A percentile compares a stretch with the other conserved stretches of the same genome.
phyloP scores from a whole-genome alignment of 2,329 filamentous ascomycete genomes.

The Incumbomyces delicatus region DNA sequence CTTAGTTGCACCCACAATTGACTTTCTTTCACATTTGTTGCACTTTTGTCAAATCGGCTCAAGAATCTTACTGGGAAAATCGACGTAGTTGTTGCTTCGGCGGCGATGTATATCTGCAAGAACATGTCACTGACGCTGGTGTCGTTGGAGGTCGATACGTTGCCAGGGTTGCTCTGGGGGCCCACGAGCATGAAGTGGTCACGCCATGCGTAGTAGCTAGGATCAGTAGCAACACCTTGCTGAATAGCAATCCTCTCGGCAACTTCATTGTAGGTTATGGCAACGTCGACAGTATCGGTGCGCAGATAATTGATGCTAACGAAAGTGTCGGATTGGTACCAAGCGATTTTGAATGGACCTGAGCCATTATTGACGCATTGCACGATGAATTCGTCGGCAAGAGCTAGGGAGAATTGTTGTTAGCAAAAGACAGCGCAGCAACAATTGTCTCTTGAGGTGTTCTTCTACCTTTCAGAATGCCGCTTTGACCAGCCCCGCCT shows the following conservation, averaged over 20 bases:
- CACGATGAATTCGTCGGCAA: conserved; percentile 32
- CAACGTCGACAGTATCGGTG: conserved; percentile 32
- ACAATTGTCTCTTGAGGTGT: not conserved
- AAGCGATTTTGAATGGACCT: conserved; percentile 33
- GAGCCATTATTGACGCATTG: conserved; percentile 19
- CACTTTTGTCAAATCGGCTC: conserved; percentile 37
- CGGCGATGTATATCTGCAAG: conserved; percentile 21
- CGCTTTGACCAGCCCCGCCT: conserved; percentile 26
- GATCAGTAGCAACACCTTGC: conserved; percentile 29
- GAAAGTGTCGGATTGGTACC: conserved; percentile 38
- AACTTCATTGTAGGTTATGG: conserved; percentile 35
- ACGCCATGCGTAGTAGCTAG: conserved; percentile 34
- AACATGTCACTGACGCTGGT: conserved; percentile 1
- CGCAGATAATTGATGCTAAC: conserved; percentile 38
- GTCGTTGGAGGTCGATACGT: conserved; percentile 3
- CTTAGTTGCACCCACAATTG: conserved; percentile 23
- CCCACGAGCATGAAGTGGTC: conserved; percentile 40
- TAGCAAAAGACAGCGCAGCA: not conserved
- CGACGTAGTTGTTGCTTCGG: conserved; percentile 26
- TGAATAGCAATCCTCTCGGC: conserved; percentile 38
- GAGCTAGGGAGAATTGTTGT: conserved; percentile 15
- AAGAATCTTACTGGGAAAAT: conserved; percentile 32
- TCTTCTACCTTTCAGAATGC: conserved; percentile 18
- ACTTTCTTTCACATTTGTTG: conserved; percentile 41
- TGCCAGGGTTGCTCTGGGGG: conserved; percentile 3